Base-by-base conservation (phyloP, 176 grass and related monocot species). In the Poa pratensis region DNA sequence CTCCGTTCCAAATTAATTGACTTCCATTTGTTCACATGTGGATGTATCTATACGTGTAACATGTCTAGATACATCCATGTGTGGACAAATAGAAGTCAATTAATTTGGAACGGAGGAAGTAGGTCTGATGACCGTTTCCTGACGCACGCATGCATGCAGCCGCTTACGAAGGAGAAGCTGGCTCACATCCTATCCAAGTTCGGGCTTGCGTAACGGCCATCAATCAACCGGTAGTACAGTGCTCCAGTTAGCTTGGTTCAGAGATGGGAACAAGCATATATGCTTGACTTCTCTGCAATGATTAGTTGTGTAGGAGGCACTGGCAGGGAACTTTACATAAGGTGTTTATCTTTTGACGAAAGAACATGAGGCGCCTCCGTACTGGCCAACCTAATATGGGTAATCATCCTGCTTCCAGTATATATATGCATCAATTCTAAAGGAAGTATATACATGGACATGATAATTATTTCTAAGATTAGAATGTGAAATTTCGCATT, bases 141-240 rank as follows among this genome's bases (percentile, higher is more conserved):
- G 45, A 1, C 35, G 18, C 18, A 69, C 18, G 7, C 39, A 15
- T 39, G 81, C 50, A 6, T 69, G 83, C 89, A 89, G 93, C 93
- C 93, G 7, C 90, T 93, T 51, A 70, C 86, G 14, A 90, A 80
- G 80, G 90, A 84, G 69, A 84, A 92, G 73, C 61, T 95, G 46
- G 8, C 18, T 11, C 5, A 10, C 51, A 93, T 93, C 35, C 80
- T 91, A 12, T 6, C 83, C 68, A 91, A 89, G 78, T 93, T 89
- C 63, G 55, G 86, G 20, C 61, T 95, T 18, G 69, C 23, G 14
- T 37, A 65, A 11, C 23, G 8, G 45, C 71, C 70, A 3, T 17
- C 13, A 72, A 6, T 17, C 13, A 72, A 6, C 12, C 7, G 7
- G 11, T 14, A 51, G 7, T 71, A 42, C 11, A 1, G 4, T 42